Conservation (phyloP, 768 basidiomycete species). For the Pseudohyphozyma bogoriensis region DNA sequence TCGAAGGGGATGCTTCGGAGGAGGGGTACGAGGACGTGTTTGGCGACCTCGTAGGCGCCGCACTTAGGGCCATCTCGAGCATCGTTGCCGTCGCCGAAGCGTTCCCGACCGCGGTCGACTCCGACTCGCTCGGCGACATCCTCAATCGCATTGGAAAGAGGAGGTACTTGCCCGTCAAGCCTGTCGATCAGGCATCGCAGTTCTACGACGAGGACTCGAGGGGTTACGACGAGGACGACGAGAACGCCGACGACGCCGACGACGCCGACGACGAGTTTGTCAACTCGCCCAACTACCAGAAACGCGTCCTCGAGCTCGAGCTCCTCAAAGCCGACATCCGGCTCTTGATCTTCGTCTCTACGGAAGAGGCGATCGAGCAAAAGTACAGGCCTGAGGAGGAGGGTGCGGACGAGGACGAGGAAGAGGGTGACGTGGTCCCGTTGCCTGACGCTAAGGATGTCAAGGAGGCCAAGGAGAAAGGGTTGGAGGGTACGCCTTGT, state of each 20-base stretch:
- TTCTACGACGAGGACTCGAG: background rate
- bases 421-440: constrained; percentile 15
- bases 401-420: constrained; percentile 4
- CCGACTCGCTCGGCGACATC: too few species aligned
- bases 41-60: too few species aligned
- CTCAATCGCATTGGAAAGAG: too few species aligned
- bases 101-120: too few species aligned
- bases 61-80: too few species aligned
- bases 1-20: too few species aligned
- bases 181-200: too few species aligned
- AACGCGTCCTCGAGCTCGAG: background rate
- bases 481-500: too few species aligned
- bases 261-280: background rate
- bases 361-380: constrained; percentile 19
- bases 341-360: constrained; percentile 7
- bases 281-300: background rate
- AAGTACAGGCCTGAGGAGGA: constrained; percentile 17
- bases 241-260: background rate
- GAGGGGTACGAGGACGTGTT: too few species aligned
- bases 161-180: too few species aligned
- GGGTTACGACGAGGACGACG: background rate
- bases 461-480: constrained; percentile 9
- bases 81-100: too few species aligned
- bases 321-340: background rate
- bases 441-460: constrained; percentile 18